A percentile compares a stretch with the other conserved stretches of the same genome.
Conservation (phyloP, 352 stramenopile genomes). For the Phytophthora pinifolia region DNA sequence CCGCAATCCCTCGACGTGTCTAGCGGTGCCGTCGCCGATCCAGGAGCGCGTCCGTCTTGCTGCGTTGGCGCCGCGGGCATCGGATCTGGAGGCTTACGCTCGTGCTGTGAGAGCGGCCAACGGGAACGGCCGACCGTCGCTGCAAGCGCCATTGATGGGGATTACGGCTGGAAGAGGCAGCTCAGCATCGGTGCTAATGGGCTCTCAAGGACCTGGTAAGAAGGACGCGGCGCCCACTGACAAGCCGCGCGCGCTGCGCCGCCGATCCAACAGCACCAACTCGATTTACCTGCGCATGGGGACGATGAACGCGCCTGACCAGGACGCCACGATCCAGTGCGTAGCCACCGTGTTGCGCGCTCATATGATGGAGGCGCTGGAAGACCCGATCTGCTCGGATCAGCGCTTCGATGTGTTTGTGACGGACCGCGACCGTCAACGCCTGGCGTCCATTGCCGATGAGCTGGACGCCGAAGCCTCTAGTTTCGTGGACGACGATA, state of each 20-base stretch:
- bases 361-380: constrained; percentile 92
- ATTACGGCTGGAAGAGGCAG: constrained; percentile 21
- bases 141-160: constrained; percentile 24
- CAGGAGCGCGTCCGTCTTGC: constrained; percentile 67
- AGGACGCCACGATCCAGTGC: constrained; percentile 95
- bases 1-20: constrained; percentile 10
- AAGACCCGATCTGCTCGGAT: constrained; percentile 48
- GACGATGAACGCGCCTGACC: constrained; percentile 95
- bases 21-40: constrained; percentile 59
- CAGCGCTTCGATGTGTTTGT: constrained; percentile 76
- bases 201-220: constrained; percentile 4
- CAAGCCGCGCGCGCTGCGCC: constrained; percentile 54
- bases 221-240: constrained; percentile 23
- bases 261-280: constrained; percentile 95
- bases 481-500: constrained; percentile 25
- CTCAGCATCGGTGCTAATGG: constrained; percentile 23
- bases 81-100: constrained; percentile 61
- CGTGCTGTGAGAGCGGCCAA: constrained; percentile 30
- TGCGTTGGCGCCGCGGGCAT: constrained; percentile 40
- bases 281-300: constrained; percentile 92
- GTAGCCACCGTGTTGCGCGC: constrained; percentile 95
- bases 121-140: constrained; percentile 23
- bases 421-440: constrained; percentile 44
- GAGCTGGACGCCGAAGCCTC: constrained; percentile 31
- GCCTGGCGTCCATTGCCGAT: constrained; percentile 29